phyloP scores from a whole-genome alignment of 2,329 filamentous ascomycete species.

The Elsinoe ampelina region DNA sequence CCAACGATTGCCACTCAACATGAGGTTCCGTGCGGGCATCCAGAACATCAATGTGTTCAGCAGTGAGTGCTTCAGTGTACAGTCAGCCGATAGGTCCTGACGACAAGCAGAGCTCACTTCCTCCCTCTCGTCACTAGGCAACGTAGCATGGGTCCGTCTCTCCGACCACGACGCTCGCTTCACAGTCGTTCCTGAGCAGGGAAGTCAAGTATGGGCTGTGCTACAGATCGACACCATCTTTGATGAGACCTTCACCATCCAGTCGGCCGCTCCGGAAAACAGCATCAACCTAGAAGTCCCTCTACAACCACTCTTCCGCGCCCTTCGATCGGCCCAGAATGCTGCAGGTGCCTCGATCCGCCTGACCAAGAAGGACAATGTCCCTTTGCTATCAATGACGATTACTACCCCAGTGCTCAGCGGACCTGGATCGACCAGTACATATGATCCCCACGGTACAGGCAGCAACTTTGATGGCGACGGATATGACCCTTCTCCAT shows the following conservation, averaged over 20 bases:
- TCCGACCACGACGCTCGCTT: constrained; percentile 83
- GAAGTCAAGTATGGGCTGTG: constrained; percentile 81
- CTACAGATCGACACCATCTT: constrained; percentile 64
- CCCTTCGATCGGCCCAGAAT: constrained; percentile 79
- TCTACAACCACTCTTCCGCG: constrained; percentile 75
- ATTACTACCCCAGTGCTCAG: constrained; percentile 66
- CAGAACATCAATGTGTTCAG: constrained; percentile 44
- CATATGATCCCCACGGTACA: not conserved
- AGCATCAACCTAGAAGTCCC: constrained; percentile 95
- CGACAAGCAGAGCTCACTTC: constrained; percentile 47
- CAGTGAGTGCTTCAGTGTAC: constrained; percentile 31
- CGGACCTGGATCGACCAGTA: constrained; percentile 29
- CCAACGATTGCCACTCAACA: constrained; percentile 19
- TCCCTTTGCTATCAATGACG: constrained; percentile 81
- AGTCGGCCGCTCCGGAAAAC: constrained; percentile 73
- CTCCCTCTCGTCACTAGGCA: constrained; percentile 58
- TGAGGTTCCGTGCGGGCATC: constrained; percentile 47
- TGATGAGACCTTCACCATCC: constrained; percentile 63
- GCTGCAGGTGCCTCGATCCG: constrained; percentile 75
- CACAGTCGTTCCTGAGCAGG: constrained; percentile 88
- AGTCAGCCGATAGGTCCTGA: not conserved
- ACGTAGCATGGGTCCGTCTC: constrained; percentile 83
- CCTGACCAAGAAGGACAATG: constrained; percentile 82
- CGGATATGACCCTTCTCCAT: constrained; percentile 16
- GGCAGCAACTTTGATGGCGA: constrained; percentile 14